phyloP scores from a whole-genome alignment of 441 rosid species.

The Biscutella auriculata region DNA sequence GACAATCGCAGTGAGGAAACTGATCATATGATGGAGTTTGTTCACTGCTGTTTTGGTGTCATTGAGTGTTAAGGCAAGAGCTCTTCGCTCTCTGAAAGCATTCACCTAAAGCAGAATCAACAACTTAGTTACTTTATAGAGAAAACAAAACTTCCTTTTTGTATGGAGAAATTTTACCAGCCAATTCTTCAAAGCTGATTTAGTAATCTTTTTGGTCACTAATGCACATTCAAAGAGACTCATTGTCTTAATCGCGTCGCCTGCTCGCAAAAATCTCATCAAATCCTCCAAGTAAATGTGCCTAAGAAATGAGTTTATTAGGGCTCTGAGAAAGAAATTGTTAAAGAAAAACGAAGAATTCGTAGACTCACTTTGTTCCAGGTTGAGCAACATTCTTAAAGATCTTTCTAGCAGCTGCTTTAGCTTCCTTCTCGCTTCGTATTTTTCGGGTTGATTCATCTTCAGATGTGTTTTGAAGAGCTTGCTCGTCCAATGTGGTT shows the following conservation, averaged over 20 bases:
- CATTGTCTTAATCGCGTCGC: slow-evolving; percentile 63
- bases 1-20: slow-evolving; percentile 6
- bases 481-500: slow-evolving; percentile 50
- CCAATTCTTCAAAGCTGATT: slow-evolving; percentile 61
- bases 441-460: slow-evolving; percentile 52
- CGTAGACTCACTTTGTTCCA: slow-evolving; percentile 44
- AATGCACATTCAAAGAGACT: slow-evolving; percentile 53
- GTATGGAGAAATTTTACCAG: slow-evolving; percentile 86
- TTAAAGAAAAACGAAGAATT: too few relatives aligned
- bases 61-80: slow-evolving; percentile 52
- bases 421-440: slow-evolving; percentile 64
- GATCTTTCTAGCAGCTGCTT: slow-evolving; percentile 72
- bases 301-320: slow-evolving; percentile 15
- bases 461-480: slow-evolving; percentile 25
- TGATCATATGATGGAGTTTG: slow-evolving; percentile 48
- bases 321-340: too few relatives aligned
- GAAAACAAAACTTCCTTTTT: slow-evolving; percentile 16
- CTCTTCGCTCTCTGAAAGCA: slow-evolving; percentile 66
- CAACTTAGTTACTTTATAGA: too few relatives aligned
- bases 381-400: slow-evolving; percentile 47
- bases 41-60: slow-evolving; percentile 71
- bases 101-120: slow-evolving; percentile 30
- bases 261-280: slow-evolving; percentile 64
- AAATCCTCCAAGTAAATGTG: slow-evolving; percentile 53
- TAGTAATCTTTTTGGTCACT: slow-evolving; percentile 49